Percentiles rank a stretch among this genome's conserved stretches.
phyloP scores from a whole-genome alignment of 116 monocot species.

The Iris pallida region DNA sequence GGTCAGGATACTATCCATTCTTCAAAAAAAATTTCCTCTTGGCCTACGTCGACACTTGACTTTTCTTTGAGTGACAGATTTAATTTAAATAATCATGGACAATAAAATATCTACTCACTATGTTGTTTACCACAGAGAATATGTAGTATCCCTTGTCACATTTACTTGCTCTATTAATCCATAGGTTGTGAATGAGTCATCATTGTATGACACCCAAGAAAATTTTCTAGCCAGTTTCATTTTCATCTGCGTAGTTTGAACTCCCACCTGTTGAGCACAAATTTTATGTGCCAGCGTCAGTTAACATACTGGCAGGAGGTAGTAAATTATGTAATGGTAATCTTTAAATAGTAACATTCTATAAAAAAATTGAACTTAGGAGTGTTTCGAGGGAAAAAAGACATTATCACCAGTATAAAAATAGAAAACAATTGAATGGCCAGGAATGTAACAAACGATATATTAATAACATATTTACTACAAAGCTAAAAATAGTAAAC shows the following conservation, averaged over 20 bases:
- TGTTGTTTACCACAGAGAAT: constrained; percentile 92
- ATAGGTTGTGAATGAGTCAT: constrained; percentile 46
- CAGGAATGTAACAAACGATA: too few species aligned
- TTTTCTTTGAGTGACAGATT: background rate
- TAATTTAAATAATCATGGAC: background rate
- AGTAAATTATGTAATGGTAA: too few species aligned
- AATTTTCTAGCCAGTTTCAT: constrained; percentile 46
- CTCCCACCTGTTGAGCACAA: constrained; percentile 36
- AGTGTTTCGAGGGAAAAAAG: too few species aligned
- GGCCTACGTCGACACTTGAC: constrained; percentile 20
- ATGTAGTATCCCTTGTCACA: constrained; percentile 72
- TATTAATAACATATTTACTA: too few species aligned
- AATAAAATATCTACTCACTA: constrained; percentile 46
- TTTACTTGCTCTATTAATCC: constrained; percentile 80
- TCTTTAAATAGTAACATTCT: too few species aligned
- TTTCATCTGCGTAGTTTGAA: constrained; percentile 41
- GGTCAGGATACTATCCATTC: constrained; percentile 29
- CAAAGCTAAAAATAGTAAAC: too few species aligned
- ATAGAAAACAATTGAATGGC: too few species aligned
- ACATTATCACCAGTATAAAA: too few species aligned
- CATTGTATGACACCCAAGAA: constrained; percentile 50
- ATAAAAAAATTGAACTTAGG: too few species aligned
- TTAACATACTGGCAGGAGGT: too few species aligned
- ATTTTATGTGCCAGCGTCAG: too few species aligned
- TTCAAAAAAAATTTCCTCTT: constrained; percentile 29